Evolutionary conservation across 2,329 filamentous ascomycete species (phyloP), one percentile per base, ranked within the genome.

Genomic region (Fusarium chuoi): DNA sequence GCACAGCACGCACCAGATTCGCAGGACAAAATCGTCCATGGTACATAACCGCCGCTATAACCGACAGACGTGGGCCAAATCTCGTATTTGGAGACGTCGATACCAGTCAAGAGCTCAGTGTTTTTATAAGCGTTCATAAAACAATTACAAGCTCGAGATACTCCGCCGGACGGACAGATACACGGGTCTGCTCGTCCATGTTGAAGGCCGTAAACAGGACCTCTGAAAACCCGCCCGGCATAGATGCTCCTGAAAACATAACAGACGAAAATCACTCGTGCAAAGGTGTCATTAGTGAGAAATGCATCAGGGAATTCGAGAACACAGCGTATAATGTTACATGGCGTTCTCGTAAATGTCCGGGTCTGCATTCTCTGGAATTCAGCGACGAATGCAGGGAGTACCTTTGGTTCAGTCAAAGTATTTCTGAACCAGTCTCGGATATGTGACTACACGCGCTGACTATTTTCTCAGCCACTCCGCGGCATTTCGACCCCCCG

Each of bases 1-100:
- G 44, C 6, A 46, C 44, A 11, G 26, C 44, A 0, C 44, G 44
- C 13, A 15, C 26, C 26, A 28, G 1, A 7, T 28, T 46, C 24
- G 3, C 13, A 11, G 18, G 44, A 0, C 24, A 28, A 0, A 0
- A 0, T 22, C 6, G 0, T 24, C 44, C 44, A 46, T 46, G 44
- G 44, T 46, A 46, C 44, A 46, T 46, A 46, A 46, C 44, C 18
- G 13, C 13, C 18, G 0, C 44, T 22, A 3, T 46, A 5, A 46
- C 24, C 18, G 44, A 46, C 24, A 46, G 24, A 20, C 44, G 44
- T 18, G 18, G 7, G 4, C 24, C 18, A 20, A 1, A 3, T 4
- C 4, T 26, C 12, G 4, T 2, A 15, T 46, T 46, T 3, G 18
- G 44, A 46, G 26, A 4, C 0, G 44, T 46, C 26, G 44, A 46